Evolutionary conservation across 768 basidiomycete genomes (phyloP).

Genomic region (Termitomyces sp.): DNA sequence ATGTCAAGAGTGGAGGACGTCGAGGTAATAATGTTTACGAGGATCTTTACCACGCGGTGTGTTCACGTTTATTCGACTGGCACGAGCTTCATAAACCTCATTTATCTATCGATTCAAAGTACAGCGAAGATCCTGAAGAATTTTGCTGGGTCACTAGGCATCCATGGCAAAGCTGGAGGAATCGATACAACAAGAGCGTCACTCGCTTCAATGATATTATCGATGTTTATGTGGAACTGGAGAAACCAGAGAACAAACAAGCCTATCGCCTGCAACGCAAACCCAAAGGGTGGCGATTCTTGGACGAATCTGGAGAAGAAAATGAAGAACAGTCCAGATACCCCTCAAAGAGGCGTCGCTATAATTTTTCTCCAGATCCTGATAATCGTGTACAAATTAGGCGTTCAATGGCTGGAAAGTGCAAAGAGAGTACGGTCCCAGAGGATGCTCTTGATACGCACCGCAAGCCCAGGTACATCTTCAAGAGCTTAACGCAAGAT

Average conservation of each 20-base stretch:
- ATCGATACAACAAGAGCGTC: conserved; percentile 38
- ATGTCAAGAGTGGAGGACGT: conserved; percentile 34
- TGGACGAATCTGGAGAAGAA: neutral
- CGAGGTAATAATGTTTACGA: conserved; percentile 29
- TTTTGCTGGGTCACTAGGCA: conserved; percentile 38
- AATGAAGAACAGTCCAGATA: neutral
- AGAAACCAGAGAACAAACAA: conserved; percentile 23
- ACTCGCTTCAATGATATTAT: conserved; percentile 31
- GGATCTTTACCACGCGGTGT: conserved; percentile 24
- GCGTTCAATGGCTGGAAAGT: neutral
- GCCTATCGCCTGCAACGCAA: conserved; percentile 21
- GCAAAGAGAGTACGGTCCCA: neutral
- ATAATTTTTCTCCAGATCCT: neutral
- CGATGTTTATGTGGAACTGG: conserved; percentile 15
- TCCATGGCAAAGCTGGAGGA: conserved; percentile 41
- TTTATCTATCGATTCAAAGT: conserved; percentile 9
- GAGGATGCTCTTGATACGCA: neutral
- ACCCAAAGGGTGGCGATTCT: neutral
- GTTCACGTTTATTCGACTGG: conserved; percentile 2
- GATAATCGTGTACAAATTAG: neutral
- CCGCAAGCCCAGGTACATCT: neutral
- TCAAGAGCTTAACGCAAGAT: neutral
- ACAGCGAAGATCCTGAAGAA: conserved; percentile 15
- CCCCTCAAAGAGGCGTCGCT: conserved; percentile 6
- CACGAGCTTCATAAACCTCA: neutral